These are phyloP conservation scores for Starmerella kuoi DNA, from an alignment of 805 yeast genomes.

Conservation along the genomic window DNA sequence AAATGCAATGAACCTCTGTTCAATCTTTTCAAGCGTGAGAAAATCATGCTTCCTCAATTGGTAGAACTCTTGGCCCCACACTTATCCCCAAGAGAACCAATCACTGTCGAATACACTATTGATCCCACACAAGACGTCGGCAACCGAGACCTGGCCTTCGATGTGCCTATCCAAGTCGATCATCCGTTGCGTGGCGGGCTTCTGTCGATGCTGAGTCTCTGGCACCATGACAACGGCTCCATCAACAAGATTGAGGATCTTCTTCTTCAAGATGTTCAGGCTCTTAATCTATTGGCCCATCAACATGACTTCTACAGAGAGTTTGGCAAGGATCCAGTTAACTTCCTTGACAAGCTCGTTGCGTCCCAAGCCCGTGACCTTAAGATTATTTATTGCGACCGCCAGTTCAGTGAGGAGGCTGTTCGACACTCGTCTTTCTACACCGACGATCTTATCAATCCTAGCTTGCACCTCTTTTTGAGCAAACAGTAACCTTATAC, in stretches of 20 bases:
- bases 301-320: conserved; percentile 70
- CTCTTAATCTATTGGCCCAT: conserved; percentile 40
- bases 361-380: conserved; percentile 74
- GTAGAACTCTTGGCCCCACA: conserved; percentile 58
- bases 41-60: conserved; percentile 56
- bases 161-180: conserved; percentile 49
- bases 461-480: conserved; percentile 64
- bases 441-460: conserved; percentile 62
- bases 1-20: conserved; percentile 39
- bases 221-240: conserved; percentile 33
- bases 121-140: conserved; percentile 67
- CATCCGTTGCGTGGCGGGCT: conserved; percentile 30
- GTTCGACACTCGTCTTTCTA: conserved; percentile 78
- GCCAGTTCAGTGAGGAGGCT: conserved; percentile 75
- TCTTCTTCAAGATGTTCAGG: conserved; percentile 38
- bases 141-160: conserved; percentile 63
- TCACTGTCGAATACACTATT: conserved; percentile 60
- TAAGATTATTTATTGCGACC: conserved; percentile 79
- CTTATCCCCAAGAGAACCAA: conserved; percentile 66
- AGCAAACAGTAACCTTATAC: conserved; percentile 30
- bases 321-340: conserved; percentile 64
- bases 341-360: conserved; percentile 59
- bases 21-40: conserved; percentile 36
- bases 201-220: conserved; percentile 31
- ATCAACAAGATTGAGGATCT: conserved; percentile 36